Evolutionary conservation across 768 basidiomycete genomes (phyloP).

Genomic region (Fomitopsis pulvina): DNA sequence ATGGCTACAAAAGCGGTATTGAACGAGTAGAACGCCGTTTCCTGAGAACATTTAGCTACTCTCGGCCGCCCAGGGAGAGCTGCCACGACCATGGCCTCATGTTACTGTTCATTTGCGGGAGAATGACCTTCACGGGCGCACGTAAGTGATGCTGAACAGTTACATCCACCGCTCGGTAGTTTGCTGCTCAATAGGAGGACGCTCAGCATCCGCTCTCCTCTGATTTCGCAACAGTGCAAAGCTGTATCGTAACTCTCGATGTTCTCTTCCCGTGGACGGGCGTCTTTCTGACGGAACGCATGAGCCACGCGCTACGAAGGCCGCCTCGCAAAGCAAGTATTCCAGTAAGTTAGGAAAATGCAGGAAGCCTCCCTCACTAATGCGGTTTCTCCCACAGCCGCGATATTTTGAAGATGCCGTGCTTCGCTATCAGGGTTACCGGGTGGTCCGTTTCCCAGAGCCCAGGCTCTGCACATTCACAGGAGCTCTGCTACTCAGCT

Average conservation of each 20-base stretch:
- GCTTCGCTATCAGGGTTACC: background rate
- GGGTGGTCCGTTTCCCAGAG: background rate
- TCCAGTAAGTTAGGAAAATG: no score
- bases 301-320: no score
- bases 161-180: background rate
- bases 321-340: no score
- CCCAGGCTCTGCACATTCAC: background rate
- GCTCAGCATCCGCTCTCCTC: background rate
- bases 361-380: no score
- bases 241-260: background rate
- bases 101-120: background rate
- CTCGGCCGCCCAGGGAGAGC: background rate
- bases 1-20: background rate
- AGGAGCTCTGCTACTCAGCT: background rate
- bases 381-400: no score
- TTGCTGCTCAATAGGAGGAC: background rate
- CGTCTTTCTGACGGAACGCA: no score
- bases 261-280: no score
- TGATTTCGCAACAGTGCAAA: background rate
- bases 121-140: background rate
- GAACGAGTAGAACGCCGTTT: background rate
- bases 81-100: background rate
- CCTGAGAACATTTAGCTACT: background rate
- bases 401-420: no score
- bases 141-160: background rate